Evolutionary conservation across 495 filamentous ascomycete genomes (phyloP), one percentile per base, ranked within the genome.

Genomic region (Halenospora varia): DNA sequence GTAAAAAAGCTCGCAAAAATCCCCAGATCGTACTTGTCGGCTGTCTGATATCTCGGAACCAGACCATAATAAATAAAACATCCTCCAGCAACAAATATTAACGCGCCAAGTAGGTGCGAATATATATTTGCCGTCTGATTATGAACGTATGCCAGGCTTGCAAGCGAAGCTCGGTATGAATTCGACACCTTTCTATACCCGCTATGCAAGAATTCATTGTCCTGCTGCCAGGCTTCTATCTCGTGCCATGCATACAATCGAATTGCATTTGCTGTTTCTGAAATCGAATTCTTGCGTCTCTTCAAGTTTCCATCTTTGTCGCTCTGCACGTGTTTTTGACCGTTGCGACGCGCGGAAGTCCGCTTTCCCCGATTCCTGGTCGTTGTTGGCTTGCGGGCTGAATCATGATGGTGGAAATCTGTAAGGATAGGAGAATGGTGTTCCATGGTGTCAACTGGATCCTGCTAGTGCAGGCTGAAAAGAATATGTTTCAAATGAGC

Each of bases 81-180:
- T 48, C 66, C 61, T 22, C 59, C 45, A 49, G 60, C 23, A 13
- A 74, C 35, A 57, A 72, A 58, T 51, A 67, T 56, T 10, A 69
- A 35, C 35, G 67, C 66, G 22, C 73, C 67, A 13, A 75, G 40
- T 8, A 77, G 57, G 55, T 77, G 75, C 2, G 69, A 73, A 56
- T 70, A 77, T 44, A 78, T 76, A 54, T 77, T 78, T 13, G 70
- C 57, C 2, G 62, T 70, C 53, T 81, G 75, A 54, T 79, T 81
- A 64, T 81, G 78, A 3, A 78, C 22, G 53, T 75, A 75, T 2
- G 41, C n/a, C 40, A 57, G 64, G 51, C 64, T 68, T 9, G 24
- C 22, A 10, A 75, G 44, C 39, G 66, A 77, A n/a, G 42, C 44
- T 0, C 23, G 15, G 51, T 61, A 63, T 2, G 74, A 75, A 29